Evolutionary conservation across 257 asterid species (phyloP).

Genomic region (Lavandula angustifolia): DNA sequence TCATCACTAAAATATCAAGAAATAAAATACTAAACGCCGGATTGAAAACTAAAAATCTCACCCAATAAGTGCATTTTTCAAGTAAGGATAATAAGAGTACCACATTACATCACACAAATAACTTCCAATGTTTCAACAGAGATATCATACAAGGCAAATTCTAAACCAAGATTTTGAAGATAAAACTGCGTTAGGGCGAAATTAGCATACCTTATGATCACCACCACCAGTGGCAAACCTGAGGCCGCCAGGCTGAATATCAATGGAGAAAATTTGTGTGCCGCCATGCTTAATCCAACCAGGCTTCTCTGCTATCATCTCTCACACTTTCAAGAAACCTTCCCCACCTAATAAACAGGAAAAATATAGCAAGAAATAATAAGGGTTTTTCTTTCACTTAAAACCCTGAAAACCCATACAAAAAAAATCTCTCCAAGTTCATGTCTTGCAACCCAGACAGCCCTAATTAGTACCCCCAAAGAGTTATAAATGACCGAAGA

Average conservation of each 20-base stretch:
- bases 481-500: slow-evolving; percentile 18
- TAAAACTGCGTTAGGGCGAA: slow-evolving; percentile 3
- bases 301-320: slow-evolving; percentile 93
- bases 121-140: neutral
- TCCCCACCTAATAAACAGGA: slow-evolving; percentile 3
- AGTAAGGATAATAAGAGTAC: neutral
- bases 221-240: slow-evolving; percentile 99
- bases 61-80: slow-evolving; percentile 25
- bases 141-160: slow-evolving; percentile 1
- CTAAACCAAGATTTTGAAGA: neutral
- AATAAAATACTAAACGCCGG: slow-evolving; percentile 1
- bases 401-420: slow-evolving; percentile 43
- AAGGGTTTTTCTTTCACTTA: slow-evolving; percentile 29
- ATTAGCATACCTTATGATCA: slow-evolving; percentile 73
- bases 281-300: slow-evolving; percentile 84
- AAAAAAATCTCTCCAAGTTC: slow-evolving; percentile 25
- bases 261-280: slow-evolving; percentile 88
- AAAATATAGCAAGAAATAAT: neutral
- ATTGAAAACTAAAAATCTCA: neutral
- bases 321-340: slow-evolving; percentile 24
- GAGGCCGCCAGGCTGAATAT: slow-evolving; percentile 96
- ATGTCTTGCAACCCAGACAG: slow-evolving; percentile 39
- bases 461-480: neutral
- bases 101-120: neutral
- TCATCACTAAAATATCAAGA: neutral